phyloP scores from a whole-genome alignment of 805 yeast species.

The Kuraishia hungarica region DNA sequence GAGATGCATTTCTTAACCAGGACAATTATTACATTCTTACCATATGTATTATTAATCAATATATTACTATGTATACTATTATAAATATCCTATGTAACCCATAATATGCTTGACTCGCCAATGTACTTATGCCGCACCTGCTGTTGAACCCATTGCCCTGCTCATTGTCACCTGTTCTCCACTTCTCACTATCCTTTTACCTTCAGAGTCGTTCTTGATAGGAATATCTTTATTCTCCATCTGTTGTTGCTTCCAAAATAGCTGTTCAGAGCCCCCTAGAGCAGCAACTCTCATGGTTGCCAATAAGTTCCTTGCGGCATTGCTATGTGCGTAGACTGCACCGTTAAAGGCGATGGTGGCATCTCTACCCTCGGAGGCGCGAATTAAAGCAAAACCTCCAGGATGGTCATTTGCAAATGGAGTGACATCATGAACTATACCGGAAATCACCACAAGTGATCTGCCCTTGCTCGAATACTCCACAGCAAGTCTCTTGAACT shows the following conservation, averaged over 20 bases:
- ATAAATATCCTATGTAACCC: not conserved
- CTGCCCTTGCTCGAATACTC: conserved; percentile 16
- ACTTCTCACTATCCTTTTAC: conserved; percentile 48
- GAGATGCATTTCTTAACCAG: not conserved
- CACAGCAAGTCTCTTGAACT: conserved; percentile 3
- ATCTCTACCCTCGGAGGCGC: conserved; percentile 70
- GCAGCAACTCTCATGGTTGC: conserved; percentile 89
- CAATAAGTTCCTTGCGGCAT: conserved; percentile 77
- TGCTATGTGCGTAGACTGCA: conserved; percentile 78
- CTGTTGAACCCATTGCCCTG: conserved; percentile 37
- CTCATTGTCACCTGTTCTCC: conserved; percentile 50
- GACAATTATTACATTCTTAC: not conserved
- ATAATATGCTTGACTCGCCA: not conserved
- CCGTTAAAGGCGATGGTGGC: conserved; percentile 82
- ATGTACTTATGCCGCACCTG: conserved; percentile 43
- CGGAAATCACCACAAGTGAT: conserved; percentile 64
- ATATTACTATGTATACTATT: no score
- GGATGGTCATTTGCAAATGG: conserved; percentile 69
- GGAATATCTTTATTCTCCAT: conserved; percentile 57
- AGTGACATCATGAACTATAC: conserved; percentile 73
- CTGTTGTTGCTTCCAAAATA: conserved; percentile 73
- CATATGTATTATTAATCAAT: no score
- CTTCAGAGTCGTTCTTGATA: conserved; percentile 42
- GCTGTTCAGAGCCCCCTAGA: conserved; percentile 72
- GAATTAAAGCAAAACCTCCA: conserved; percentile 70